These are phyloP conservation scores for Aspergillus fumigatiaffinis DNA, from an alignment of 2,329 filamentous ascomycete genomes.

Conservation along the genomic window DNA sequence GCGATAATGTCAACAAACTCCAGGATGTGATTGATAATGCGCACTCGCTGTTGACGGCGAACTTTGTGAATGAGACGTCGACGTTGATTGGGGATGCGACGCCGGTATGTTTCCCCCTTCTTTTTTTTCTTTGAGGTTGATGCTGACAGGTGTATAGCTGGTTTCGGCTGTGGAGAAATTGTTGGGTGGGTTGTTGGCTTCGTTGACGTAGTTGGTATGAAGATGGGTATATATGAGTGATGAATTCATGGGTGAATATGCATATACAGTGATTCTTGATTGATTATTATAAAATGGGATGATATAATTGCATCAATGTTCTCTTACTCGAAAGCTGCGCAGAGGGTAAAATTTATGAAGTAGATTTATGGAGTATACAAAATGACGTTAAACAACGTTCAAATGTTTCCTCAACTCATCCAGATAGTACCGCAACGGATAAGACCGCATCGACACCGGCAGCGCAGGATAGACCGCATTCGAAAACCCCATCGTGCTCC, in stretches of 20 bases:
- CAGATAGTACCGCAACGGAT: slow-evolving; percentile 31
- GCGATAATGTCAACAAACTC: slow-evolving; percentile 21
- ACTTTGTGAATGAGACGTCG: slow-evolving; percentile 28
- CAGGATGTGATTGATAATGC: slow-evolving; percentile 24
- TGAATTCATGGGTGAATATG: background rate
- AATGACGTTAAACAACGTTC: slow-evolving; percentile 17
- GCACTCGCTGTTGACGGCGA: slow-evolving; percentile 21
- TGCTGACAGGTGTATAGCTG: slow-evolving; percentile 16
- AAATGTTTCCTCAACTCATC: slow-evolving; percentile 25
- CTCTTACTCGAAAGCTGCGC: no score
- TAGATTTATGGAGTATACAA: background rate
- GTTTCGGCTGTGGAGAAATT: slow-evolving; percentile 27
- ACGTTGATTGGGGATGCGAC: slow-evolving; percentile 31
- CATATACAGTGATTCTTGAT: background rate
- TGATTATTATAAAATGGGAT: background rate
- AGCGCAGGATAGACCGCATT: slow-evolving; percentile 32
- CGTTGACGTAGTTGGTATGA: slow-evolving; percentile 7
- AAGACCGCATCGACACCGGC: slow-evolving; percentile 26
- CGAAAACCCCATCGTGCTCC: slow-evolving; percentile 29
- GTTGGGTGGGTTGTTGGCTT: slow-evolving; percentile 22
- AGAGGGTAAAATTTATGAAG: no score
- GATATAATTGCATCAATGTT: background rate
- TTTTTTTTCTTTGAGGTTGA: background rate
- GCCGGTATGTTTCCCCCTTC: slow-evolving; percentile 27
- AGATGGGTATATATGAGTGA: background rate